Percentiles rank a stretch among this genome's conserved stretches.
phyloP scores from a whole-genome alignment of 345 rosid species.

The Eucalyptus sp. region DNA sequence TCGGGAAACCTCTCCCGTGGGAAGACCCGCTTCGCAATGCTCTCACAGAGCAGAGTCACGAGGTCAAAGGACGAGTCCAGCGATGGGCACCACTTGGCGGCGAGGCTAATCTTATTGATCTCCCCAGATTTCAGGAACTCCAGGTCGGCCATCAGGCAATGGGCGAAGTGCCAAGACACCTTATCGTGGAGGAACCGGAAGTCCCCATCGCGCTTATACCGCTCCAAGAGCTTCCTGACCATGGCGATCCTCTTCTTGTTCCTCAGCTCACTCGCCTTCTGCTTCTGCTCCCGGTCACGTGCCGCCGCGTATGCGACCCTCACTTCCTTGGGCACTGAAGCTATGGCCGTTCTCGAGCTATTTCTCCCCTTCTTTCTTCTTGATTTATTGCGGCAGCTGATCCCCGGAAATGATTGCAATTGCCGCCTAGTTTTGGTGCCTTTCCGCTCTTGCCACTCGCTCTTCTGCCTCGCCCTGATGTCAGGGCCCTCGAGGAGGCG shows the following conservation, averaged over 20 bases:
- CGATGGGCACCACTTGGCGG: constrained; percentile 71
- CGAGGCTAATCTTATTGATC: constrained; percentile 30
- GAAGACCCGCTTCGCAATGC: constrained; percentile 40
- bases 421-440: background rate
- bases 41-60: constrained; percentile 32
- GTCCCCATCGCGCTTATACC: constrained; percentile 32
- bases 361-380: background rate
- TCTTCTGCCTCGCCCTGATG: constrained; percentile 24
- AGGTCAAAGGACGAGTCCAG: constrained; percentile 43
- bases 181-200: constrained; percentile 35
- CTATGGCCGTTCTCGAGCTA: background rate
- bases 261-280: constrained; percentile 24
- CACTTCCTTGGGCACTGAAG: background rate
- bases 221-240: constrained; percentile 23
- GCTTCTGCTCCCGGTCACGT: constrained; percentile 14
- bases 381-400: background rate
- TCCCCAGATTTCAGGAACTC: constrained; percentile 9
- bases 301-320: constrained; percentile 17
- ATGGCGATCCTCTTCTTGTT: constrained; percentile 15
- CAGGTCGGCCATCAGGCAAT: constrained; percentile 15
- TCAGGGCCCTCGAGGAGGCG: constrained; percentile 35
- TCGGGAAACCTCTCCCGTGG: constrained; percentile 24
- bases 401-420: background rate
- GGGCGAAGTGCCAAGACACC: constrained; percentile 40
- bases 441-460: constrained; percentile 22